Base-by-base conservation (phyloP, 306 rosid species). In the Prunus davidiana region DNA sequence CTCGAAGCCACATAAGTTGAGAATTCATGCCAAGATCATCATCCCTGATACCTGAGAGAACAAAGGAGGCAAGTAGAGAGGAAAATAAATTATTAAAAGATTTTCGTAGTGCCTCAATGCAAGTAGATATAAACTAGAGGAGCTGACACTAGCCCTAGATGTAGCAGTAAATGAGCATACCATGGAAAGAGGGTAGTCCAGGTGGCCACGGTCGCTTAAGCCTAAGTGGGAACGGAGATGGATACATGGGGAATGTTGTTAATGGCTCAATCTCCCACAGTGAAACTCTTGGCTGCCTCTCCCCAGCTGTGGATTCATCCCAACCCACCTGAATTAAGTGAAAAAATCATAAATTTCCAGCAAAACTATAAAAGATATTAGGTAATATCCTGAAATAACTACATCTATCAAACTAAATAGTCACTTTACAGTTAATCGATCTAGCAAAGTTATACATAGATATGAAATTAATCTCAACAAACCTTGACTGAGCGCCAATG, bases 401-500 rank as follows among this genome's bases (percentile, higher is more conserved):
- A 3, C 4, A 8, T 56, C 46, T 34, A 69, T 76, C 62, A 51
- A 8, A 27, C 49, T 69, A 84, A 24, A 43, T 47, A 67, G 20
- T 74, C 73, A 52, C 24, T 12, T 30, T 50, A 3, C n/a, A 14
- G n/a, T 47, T 16, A 64, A 66, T 32, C 20, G 60, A 15, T 60
- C 20, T 18, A 50, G 43, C 9, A 38, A 38, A 7, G 43, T 38
- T 19, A 28, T 11, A 1, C 12, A 66, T 38, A 41, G 10, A 32
- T 6, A 32, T 27, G 12, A 6, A 6, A 34, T 69, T 41, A 52
- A 68, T 76, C 74, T 38, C 68, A 32, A 82, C 93, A 64, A 72
- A 95, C 99, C 98, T 95, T 95, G 46, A 95, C 99, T 0, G 99
- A 95, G 81, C 98, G 97, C 99, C 99, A 95, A 74, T 91, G 96